Evolutionary conservation across 495 filamentous ascomycete genomes (phyloP).

Genomic region (Penicillium egyptiacum): DNA sequence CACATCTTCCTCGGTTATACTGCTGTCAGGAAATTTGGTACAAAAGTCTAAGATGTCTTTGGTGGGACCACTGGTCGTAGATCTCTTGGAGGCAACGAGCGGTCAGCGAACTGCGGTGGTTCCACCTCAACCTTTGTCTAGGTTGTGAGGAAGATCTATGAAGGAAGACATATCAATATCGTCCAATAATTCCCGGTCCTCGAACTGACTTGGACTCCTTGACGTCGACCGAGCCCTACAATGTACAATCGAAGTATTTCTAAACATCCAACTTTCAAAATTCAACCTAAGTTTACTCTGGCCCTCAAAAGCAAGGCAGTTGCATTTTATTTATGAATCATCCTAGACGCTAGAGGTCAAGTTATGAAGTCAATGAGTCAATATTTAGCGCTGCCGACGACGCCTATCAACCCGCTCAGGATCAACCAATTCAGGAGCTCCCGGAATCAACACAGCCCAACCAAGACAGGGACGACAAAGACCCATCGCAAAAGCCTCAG

Average conservation of each 20-base stretch:
- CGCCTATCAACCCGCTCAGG: constrained; percentile 2
- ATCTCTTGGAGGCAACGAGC: constrained; percentile 33
- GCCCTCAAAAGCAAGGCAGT: background rate
- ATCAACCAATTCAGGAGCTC: background rate
- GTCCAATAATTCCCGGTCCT: background rate
- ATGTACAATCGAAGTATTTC: background rate
- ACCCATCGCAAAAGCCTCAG: constrained; percentile 4
- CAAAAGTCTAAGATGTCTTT: constrained; percentile 60
- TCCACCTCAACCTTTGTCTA: background rate
- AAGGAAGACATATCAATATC: background rate
- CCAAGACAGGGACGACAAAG: constrained; percentile 9
- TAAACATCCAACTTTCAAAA: background rate
- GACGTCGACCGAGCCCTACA: background rate
- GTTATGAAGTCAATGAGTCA: background rate
- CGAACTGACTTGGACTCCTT: background rate
- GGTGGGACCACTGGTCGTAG: constrained; percentile 48
- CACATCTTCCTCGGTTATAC: constrained; percentile 42
- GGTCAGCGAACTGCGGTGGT: constrained; percentile 28
- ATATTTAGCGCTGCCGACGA: background rate
- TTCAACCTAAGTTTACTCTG: background rate
- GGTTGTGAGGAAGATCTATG: background rate
- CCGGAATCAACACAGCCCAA: constrained; percentile 1
- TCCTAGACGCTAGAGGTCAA: background rate
- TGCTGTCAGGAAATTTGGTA: constrained; percentile 51
- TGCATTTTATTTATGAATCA: background rate